These are phyloP conservation scores for Botrytis byssoidea DNA, from an alignment of 2,329 filamentous ascomycete genomes.

Conservation along the genomic window DNA sequence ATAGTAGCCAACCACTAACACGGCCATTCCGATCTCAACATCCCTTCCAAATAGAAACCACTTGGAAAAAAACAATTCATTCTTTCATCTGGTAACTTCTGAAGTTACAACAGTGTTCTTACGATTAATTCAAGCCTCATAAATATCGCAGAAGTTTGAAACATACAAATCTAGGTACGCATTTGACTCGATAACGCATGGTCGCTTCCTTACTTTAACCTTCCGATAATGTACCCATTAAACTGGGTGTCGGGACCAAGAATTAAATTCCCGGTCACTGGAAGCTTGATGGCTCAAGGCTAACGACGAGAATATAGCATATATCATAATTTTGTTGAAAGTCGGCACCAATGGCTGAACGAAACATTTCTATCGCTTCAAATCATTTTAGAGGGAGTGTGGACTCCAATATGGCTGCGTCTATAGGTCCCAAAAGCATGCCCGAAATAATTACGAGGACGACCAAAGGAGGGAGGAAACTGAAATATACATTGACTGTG, in stretches of 20 bases:
- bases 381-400: conserved; percentile 15
- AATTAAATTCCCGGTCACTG: conserved; percentile 21
- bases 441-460: conserved; percentile 38
- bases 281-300: neutral
- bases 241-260: conserved; percentile 22
- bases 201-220: conserved; percentile 22
- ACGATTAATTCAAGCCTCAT: conserved; percentile 11
- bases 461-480: conserved; percentile 71
- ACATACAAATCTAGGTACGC: conserved; percentile 19
- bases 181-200: conserved; percentile 23
- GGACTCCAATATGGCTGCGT: conserved; percentile 22
- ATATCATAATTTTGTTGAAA: neutral
- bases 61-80: neutral
- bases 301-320: conserved; percentile 20
- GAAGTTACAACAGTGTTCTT: neutral
- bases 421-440: neutral
- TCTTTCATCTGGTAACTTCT: neutral
- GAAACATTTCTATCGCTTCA: conserved; percentile 21
- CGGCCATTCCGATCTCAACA: conserved; percentile 17
- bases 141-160: neutral
- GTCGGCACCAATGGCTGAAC: conserved; percentile 14
- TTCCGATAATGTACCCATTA: conserved; percentile 19
- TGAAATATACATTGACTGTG: conserved; percentile 81
- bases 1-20: conserved; percentile 14
- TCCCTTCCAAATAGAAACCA: neutral